phyloP scores from a whole-genome alignment of 2,329 filamentous ascomycete species.

The Fusarium dimerum region DNA sequence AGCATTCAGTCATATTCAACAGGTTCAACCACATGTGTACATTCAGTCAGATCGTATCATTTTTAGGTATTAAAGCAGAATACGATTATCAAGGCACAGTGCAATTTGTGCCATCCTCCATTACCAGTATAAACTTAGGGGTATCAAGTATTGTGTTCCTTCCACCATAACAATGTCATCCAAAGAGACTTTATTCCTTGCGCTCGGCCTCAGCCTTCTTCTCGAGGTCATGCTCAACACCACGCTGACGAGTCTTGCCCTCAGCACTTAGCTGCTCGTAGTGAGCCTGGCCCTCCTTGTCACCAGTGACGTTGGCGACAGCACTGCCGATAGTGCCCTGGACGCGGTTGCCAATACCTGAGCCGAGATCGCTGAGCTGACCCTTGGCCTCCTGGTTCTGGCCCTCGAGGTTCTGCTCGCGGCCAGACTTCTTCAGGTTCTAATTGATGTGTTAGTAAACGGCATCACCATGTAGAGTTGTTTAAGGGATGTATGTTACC shows the following conservation, averaged over 20 bases:
- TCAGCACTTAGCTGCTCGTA: slow-evolving; percentile 72
- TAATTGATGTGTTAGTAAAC: slow-evolving; percentile 28
- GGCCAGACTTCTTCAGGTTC: slow-evolving; percentile 72
- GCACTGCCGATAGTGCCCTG: slow-evolving; percentile 71
- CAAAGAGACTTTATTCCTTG: slow-evolving; percentile 8
- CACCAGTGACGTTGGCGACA: slow-evolving; percentile 71
- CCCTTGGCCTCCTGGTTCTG: slow-evolving; percentile 82
- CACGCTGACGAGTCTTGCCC: slow-evolving; percentile 82
- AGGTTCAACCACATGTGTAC: too few relatives aligned
- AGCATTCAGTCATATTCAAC: too few relatives aligned
- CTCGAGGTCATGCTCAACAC: slow-evolving; percentile 77
- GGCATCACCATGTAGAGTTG: not conserved
- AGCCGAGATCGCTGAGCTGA: slow-evolving; percentile 70
- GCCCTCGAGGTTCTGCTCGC: slow-evolving; percentile 76
- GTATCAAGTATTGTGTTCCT: not conserved
- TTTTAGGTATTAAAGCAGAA: not conserved
- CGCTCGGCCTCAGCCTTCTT: slow-evolving; percentile 62
- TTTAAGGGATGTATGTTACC: slow-evolving; percentile 38
- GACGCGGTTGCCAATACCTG: slow-evolving; percentile 68
- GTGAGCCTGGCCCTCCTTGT: slow-evolving; percentile 63
- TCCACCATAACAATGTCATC: not conserved
- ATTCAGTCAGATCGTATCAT: not conserved
- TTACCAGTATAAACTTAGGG: not conserved
- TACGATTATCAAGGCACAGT: not conserved
- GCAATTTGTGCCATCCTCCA: not conserved